phyloP scores from a whole-genome alignment of 1,139 yeast genomes.

The Scheffersomyces titani region DNA sequence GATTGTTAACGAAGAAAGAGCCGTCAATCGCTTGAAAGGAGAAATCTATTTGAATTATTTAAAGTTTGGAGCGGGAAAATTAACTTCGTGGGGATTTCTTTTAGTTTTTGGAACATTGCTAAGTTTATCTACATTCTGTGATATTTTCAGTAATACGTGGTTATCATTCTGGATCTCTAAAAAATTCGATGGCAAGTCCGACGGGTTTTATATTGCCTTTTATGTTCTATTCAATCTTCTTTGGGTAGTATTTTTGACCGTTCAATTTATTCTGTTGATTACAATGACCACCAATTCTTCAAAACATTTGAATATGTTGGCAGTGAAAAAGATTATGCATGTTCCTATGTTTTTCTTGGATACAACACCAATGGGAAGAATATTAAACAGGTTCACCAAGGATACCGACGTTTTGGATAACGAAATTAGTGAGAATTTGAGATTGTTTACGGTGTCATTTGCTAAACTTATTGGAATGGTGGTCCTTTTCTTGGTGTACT shows the following conservation, averaged over 20 bases:
- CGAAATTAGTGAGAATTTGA: conserved; percentile 16
- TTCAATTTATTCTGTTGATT: conserved; percentile 53
- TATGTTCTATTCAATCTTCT: conserved; percentile 31
- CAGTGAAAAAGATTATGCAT: conserved; percentile 63
- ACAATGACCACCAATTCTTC: conserved; percentile 49
- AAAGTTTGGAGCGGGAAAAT: conserved; percentile 35
- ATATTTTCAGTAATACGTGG: conserved; percentile 14
- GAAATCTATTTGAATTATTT: conserved; percentile 32
- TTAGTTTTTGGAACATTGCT: conserved; percentile 2
- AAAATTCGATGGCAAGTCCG: conserved; percentile 10
- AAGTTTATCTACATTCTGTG: conserved; percentile 8
- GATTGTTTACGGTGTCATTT: conserved; percentile 12
- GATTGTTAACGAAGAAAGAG: conserved; percentile 31
- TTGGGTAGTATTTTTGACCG: conserved; percentile 45
- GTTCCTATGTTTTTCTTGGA: conserved; percentile 24
- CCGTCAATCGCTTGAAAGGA: conserved; percentile 24
- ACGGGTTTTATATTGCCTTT: conserved; percentile 28
- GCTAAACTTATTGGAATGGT: conserved; percentile 15
- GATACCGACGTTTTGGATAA: conserved; percentile 18
- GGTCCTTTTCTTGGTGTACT: conserved; percentile 15
- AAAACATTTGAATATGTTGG: conserved; percentile 36
- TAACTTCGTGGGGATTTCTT: conserved; percentile 10
- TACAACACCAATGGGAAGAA: conserved; percentile 17
- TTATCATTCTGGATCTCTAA: conserved; percentile 14
- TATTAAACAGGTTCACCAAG: conserved; percentile 17